Evolutionary conservation across 345 rosid species (phyloP).

Genomic region (Kandelia obovata): DNA sequence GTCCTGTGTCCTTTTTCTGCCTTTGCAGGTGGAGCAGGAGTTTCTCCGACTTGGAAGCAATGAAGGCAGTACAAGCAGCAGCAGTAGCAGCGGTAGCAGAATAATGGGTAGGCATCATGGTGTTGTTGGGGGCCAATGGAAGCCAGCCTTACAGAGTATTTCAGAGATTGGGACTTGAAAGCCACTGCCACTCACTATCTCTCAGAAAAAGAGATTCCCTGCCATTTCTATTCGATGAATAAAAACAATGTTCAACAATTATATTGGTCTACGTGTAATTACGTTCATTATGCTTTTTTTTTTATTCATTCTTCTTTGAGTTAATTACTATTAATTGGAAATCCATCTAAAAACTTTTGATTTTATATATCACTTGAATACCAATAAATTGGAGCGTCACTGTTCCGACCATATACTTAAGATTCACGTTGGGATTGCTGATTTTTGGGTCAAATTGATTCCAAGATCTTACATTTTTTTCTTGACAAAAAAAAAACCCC

Average conservation of each 20-base stretch:
- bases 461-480: too few relatives aligned
- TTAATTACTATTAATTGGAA: too few relatives aligned
- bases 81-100: conserved; percentile 16
- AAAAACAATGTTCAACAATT: background rate
- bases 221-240: background rate
- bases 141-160: conserved; percentile 85
- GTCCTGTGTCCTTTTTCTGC: background rate
- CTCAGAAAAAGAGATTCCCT: background rate
- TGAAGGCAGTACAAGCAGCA: conserved; percentile 16
- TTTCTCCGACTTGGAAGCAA: conserved; percentile 25
- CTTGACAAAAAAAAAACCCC: too few relatives aligned
- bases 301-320: too few relatives aligned
- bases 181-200: background rate
- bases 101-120: conserved; percentile 30
- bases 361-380: too few relatives aligned
- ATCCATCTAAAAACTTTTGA: too few relatives aligned
- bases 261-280: background rate
- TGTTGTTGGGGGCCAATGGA: conserved; percentile 59
- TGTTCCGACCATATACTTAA: too few relatives aligned
- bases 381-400: background rate
- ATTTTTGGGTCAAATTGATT: too few relatives aligned
- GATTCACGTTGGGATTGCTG: too few relatives aligned
- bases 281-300: background rate
- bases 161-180: conserved; percentile 56
- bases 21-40: conserved; percentile 35